Base-by-base conservation (phyloP, 768 basidiomycete species). In the Mycena filopes region DNA sequence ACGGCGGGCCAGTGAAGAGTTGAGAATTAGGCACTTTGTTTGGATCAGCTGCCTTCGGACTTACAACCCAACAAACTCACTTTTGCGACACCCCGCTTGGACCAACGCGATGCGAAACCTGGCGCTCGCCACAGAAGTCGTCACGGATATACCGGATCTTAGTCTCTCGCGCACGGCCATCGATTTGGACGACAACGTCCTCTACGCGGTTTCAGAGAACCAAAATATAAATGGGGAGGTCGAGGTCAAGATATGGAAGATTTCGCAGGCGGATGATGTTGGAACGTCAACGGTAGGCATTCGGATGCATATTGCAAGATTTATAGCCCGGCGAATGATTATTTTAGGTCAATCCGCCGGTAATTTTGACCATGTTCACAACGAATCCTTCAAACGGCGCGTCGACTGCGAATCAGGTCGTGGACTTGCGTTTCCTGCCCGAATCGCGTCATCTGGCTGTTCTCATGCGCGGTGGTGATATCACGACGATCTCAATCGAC, bases 401-500 rank as follows among this genome's bases (percentile, higher is more conserved):
- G 31, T 47, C 75, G 16, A 64, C 55, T 31, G 54, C 67, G 20
- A 63, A 79, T 13, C 84, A 91, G 73, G 81, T 92, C 15, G 76
- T 93, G 16, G 86, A 87, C 28, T 80, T 96, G 59, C 84, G 85
- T 55, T 86, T 94, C 50, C 79, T 95, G 28, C 82, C 91, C 5
- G 96, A 98, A 68, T 83, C 83, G n/a, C 82, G 88, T 50, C 81
- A 83, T 2, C 78, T 98, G 12, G 87, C 84, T 6, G 74, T 90
- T 11, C 84, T 97, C 16, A 87, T 89, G 68, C 83, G 87, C 9
- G 86, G 87, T 10, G 97, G 97, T 54, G 96, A 98, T 72, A 95
- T 99, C 60, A 88, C 87, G 11, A 87, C 89, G 42, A 74, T 92
- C 48, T 78, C 84, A 16, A 70, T 93, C 48, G 82, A 87, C 57